Base-by-base conservation (phyloP, 1,284 basidiomycete species). In the Pyrrhoderma lamaoense region DNA sequence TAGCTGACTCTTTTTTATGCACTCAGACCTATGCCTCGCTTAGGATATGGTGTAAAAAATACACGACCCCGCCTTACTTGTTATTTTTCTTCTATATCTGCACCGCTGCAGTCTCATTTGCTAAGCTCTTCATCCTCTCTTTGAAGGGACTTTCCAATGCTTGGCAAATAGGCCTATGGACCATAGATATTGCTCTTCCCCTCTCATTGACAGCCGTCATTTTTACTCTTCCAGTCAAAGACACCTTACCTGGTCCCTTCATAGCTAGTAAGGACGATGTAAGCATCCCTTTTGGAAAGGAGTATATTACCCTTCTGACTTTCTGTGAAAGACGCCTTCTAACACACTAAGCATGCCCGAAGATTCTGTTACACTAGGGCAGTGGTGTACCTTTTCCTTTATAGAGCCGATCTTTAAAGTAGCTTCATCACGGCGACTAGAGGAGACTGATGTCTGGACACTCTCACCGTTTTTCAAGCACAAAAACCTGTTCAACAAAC, bases 321-420 rank as follows among this genome's bases (percentile, higher is more conserved):
- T 16, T 25, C 19, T 40, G 38, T 5, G 16, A 40, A 55, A 82
- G 79, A 63, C 68, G 9, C 78, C 81, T 2, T 77, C 78, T 5
- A 68, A 64, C 49, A 57, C 61, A 8, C 61, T 75, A 25, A 74
- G 79, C 2, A 74, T 76, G 61, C 82, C 82, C 2, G 89, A 93
- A 64, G 89, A 92, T 61, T 70, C 74, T 51, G 83, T 80, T 39
- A 81, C 74, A n/a, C 68, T 92, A 13, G 85, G 80, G 76, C 71
- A 79, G n/a, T 91, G 89, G 85, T 71, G 79, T 47, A 80, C 77
- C 1, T 91, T 91, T 64, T 75, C 77, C 1, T 93, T 89, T 69
- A 75, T 92, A 42, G 77, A 82, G 59, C 79, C 82, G 0, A 70
- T 91, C 44, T 79, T 91, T 60, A 59, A 67, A 47, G 63, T 82